These are phyloP conservation scores for Fomitiporia mediterranea DNA, from an alignment of 1,284 basidiomycete species.

Conservation along the genomic window DNA sequence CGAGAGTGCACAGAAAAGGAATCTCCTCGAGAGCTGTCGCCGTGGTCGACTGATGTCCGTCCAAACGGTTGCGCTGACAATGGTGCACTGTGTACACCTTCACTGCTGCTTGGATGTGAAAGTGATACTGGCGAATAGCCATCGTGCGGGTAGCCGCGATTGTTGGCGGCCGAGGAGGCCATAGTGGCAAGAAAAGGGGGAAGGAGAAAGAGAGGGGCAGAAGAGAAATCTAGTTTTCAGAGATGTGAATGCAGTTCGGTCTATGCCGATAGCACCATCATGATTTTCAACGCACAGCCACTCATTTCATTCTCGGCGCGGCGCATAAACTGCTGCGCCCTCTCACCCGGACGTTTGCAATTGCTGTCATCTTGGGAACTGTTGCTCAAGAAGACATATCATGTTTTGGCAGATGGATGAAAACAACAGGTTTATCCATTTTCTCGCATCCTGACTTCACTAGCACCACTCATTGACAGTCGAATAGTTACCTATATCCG, in stretches of 20 bases:
- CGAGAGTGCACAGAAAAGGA: conserved; percentile 19
- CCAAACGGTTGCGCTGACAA: not conserved
- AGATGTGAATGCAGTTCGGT: not conserved
- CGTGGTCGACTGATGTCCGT: not conserved
- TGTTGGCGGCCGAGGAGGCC: not conserved
- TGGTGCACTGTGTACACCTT: not conserved
- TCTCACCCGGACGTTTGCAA: no score
- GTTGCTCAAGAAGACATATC: no score
- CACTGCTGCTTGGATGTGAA: not conserved
- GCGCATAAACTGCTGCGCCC: no score
- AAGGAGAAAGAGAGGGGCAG: no score
- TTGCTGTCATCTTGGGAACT: no score
- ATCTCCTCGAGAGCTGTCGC: conserved; percentile 12
- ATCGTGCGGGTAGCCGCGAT: not conserved
- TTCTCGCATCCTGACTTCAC: no score
- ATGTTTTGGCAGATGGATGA: no score
- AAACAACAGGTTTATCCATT: no score
- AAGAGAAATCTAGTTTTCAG: not conserved
- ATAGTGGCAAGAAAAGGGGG: not conserved
- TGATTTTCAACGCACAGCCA: not conserved
- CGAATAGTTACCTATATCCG: no score
- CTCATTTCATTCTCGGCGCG: no score
- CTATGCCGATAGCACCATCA: not conserved
- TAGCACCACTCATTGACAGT: no score
- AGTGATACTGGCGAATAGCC: conserved; percentile 3